Evolutionary conservation across 371 early-diverging fungal genomes (phyloP), one percentile per base, ranked within the genome.

Genomic region (Mortierella sp.): DNA sequence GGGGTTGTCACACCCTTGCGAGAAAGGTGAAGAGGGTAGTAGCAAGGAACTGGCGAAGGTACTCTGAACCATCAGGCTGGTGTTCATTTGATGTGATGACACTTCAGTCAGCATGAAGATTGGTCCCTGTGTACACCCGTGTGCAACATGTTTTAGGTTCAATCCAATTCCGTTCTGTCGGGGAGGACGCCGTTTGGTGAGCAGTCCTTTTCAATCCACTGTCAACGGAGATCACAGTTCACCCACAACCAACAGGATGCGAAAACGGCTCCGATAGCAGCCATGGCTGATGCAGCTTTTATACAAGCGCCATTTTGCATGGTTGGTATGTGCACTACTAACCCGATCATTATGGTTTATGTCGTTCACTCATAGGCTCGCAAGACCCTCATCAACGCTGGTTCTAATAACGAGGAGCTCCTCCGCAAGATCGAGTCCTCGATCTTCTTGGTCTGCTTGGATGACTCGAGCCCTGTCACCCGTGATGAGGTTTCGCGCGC

Each of bases 381-480:
- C 43, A 64, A 64, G 64, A 63, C 85, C 28, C 83, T 96, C 52
- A 54, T 89, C 54, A 84, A 87, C 39, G 90, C 89, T n/a, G 80
- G 88, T 60, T 83, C 93, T 21, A 58, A 78, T 41, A 95, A 96
- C 81, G 85, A 84, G 54, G 80, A 80, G 41, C 76, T 84, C 21
- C 82, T 97, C 67, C 89, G 90, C 57, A 86, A 86, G 64, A 89
- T 97, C 73, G 95, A 96, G 81, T 84, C 89, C 41, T 85, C 96
- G 5, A 86, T 90, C 16, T 94, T 96, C 80, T 84, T 94, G 42
- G 85, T 97, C 54, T 94, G 95, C 76, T 87, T 97, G 52, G 97
- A 96, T 78, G 90, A 89, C 66, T 81, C 84, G 4, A 82, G 82
- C 14, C 97, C 96, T 18, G 53, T 51, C 51, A 94, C 94, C 42